Evolutionary conservation across 768 basidiomycete genomes (phyloP).

Genomic region (Xerocomus brunneocitrinus): DNA sequence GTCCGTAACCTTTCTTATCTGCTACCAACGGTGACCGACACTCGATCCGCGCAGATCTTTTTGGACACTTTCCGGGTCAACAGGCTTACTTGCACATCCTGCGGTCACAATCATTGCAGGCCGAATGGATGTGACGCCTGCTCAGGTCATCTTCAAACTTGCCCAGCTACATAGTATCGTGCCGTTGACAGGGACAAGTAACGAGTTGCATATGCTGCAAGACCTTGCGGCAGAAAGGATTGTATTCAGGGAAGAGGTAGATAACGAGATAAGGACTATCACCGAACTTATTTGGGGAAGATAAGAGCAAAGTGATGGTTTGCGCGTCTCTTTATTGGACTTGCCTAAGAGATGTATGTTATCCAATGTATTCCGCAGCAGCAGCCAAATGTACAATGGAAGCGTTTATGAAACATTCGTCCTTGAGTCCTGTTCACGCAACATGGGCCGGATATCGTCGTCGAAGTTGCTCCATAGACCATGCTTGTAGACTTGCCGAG

Average conservation of each 20-base stretch:
- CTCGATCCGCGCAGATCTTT: constrained; percentile 53
- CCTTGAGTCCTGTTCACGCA: not conserved
- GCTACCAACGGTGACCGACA: not conserved
- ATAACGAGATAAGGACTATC: constrained; percentile 21
- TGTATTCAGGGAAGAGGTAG: constrained; percentile 29
- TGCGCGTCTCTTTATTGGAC: not conserved
- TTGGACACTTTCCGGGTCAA: constrained; percentile 84
- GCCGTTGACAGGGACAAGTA: constrained; percentile 73
- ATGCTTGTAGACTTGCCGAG: constrained; percentile 7
- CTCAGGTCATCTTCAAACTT: constrained; percentile 65
- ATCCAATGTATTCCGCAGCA: constrained; percentile 3
- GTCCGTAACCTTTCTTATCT: constrained; percentile 33
- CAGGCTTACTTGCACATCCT: constrained; percentile 51
- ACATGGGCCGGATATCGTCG: constrained; percentile 15
- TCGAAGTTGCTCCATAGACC: constrained; percentile 25
- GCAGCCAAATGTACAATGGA: not conserved
- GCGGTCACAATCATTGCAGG: constrained; percentile 42
- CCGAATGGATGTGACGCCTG: constrained; percentile 48
- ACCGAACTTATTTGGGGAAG: constrained; percentile 30
- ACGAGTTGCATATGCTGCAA: constrained; percentile 62
- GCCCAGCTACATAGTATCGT: constrained; percentile 62
- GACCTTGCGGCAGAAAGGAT: constrained; percentile 47
- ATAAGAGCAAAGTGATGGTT: not conserved
- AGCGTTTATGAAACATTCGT: not conserved
- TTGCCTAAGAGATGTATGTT: constrained; percentile 3